phyloP scores from a whole-genome alignment of 331 rosid genomes.

The Pyracantha coccinea region DNA sequence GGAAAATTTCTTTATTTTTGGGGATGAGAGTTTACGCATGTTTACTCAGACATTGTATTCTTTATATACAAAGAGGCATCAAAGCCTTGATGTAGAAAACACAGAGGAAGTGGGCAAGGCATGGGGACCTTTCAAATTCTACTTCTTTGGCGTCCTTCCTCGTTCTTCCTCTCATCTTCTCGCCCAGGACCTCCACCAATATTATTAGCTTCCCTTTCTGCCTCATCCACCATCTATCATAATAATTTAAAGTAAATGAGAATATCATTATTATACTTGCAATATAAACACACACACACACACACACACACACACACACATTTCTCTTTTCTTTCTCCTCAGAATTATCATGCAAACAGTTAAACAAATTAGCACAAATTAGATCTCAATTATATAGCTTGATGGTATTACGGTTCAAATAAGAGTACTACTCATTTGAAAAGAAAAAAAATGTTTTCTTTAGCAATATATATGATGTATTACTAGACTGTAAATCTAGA shows the following conservation, averaged over 20 bases:
- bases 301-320: too few species aligned
- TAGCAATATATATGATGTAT: too few species aligned
- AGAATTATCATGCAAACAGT: not conserved
- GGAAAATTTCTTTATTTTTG: not conserved
- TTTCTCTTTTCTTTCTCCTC: not conserved
- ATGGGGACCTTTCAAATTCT: not conserved
- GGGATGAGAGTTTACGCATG: not conserved
- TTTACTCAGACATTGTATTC: not conserved
- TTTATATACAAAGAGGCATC: not conserved
- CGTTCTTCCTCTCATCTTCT: not conserved
- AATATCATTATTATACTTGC: too few species aligned
- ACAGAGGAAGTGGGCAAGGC: not conserved
- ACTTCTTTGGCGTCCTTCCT: not conserved
- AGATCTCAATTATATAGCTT: too few species aligned
- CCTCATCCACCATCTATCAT: conserved; percentile 24
- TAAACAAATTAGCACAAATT: too few species aligned
- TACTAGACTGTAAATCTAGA: too few species aligned
- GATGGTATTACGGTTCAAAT: too few species aligned
- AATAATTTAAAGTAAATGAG: not conserved
- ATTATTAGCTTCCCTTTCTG: conserved; percentile 12
- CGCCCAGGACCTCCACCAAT: not conserved
- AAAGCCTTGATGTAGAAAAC: conserved; percentile 6
- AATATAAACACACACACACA: too few species aligned
- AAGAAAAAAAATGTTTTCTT: too few species aligned
- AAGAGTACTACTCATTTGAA: too few species aligned